Evolutionary conservation across 306 rosid genomes (phyloP).

Genomic region (Sechiopsis laciniata): DNA sequence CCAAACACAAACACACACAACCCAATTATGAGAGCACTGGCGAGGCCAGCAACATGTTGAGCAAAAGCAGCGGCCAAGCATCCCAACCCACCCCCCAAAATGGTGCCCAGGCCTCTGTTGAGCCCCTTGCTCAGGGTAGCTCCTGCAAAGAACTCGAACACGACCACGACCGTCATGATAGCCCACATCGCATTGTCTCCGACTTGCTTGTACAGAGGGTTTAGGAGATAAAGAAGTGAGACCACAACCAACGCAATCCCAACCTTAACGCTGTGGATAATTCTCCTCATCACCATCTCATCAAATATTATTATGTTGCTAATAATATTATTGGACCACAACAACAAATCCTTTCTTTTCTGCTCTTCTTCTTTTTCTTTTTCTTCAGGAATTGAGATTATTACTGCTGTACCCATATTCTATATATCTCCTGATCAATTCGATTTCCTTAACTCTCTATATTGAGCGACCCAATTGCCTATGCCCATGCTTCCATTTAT

Average conservation of each 20-base stretch:
- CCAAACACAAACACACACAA: slow-evolving; percentile 50
- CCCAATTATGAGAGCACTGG: slow-evolving; percentile 44
- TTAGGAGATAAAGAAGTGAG: slow-evolving; percentile 62
- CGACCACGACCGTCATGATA: slow-evolving; percentile 79
- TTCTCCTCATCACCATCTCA: slow-evolving; percentile 26
- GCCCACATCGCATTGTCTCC: slow-evolving; percentile 98
- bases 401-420: not conserved
- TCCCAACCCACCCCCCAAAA: slow-evolving; percentile 71
- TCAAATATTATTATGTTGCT: too few species aligned
- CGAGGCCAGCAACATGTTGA: slow-evolving; percentile 48
- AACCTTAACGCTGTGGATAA: slow-evolving; percentile 66
- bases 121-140: slow-evolving; percentile 85
- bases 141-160: slow-evolving; percentile 85
- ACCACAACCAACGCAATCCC: slow-evolving; percentile 69
- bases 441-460: too few species aligned
- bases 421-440: too few species aligned
- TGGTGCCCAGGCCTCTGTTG: slow-evolving; percentile 77
- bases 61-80: slow-evolving; percentile 57
- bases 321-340: too few species aligned
- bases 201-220: slow-evolving; percentile 61
- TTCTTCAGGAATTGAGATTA: not conserved
- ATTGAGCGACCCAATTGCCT: too few species aligned
- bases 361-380: not conserved
- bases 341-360: not conserved
- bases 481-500: too few species aligned